Conservation (phyloP, 2,329 filamentous ascomycete genomes). For the Colletotrichum cereale region DNA sequence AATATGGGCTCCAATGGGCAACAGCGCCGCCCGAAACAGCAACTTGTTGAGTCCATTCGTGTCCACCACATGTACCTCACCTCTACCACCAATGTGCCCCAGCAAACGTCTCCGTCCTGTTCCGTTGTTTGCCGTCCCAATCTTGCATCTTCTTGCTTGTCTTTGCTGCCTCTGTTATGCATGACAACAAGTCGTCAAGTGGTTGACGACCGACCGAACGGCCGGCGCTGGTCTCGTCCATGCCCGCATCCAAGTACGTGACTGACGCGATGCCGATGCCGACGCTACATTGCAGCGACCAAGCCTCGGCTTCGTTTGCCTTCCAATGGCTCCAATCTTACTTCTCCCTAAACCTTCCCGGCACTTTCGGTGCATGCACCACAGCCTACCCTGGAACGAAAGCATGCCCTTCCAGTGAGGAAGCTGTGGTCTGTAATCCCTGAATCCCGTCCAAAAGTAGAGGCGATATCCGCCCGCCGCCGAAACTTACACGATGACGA, state of each 20-base stretch:
- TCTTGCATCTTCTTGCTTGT: not conserved
- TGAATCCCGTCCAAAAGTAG: slow-evolving; percentile 14
- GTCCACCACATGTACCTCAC: slow-evolving; percentile 16
- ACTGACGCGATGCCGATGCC: slow-evolving; percentile 7
- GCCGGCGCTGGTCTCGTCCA: slow-evolving; percentile 9
- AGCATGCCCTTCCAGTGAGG: slow-evolving; percentile 4
- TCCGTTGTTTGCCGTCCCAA: slow-evolving; percentile 31
- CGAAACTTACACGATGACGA: slow-evolving; percentile 29
- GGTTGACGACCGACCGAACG: not conserved
- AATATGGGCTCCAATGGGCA: slow-evolving; percentile 30
- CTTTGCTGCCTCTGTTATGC: not conserved
- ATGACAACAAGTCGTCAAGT: not conserved
- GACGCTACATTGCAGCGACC: slow-evolving; percentile 14
- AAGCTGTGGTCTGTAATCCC: not conserved
- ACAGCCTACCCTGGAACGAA: not conserved
- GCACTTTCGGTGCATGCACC: not conserved
- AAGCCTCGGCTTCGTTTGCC: not conserved
- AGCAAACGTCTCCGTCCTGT: slow-evolving; percentile 22
- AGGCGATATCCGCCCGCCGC: slow-evolving; percentile 19
- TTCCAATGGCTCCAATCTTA: slow-evolving; percentile 18
- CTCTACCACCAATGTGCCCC: slow-evolving; percentile 9
- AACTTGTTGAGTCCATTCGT: slow-evolving; percentile 26
- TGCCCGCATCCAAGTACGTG: slow-evolving; percentile 21
- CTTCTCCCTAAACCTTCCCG: not conserved
- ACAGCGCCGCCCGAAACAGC: slow-evolving; percentile 29